phyloP scores from a whole-genome alignment of 169 alveolate genomes.

The Eimeria necatrix region DNA sequence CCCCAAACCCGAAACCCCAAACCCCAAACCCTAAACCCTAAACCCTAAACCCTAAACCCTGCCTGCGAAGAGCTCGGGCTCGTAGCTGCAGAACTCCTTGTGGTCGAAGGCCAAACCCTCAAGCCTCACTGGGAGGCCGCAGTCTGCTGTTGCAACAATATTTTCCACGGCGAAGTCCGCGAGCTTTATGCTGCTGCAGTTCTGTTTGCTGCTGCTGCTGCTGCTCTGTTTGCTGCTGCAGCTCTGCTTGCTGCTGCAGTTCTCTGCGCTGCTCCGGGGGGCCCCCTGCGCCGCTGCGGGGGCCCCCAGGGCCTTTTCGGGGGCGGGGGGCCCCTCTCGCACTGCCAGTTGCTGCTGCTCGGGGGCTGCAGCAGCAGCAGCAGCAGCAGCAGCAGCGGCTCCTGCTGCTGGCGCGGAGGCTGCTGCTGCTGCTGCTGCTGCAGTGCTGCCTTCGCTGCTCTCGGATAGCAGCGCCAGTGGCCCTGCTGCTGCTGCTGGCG shows the following conservation, averaged over 20 bases:
- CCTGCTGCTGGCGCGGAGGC: too few species aligned
- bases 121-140: constrained; percentile 97
- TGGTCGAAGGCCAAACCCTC: constrained; percentile 97
- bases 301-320: too few species aligned
- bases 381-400: too few species aligned
- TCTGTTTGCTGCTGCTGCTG: neutral
- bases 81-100: constrained; percentile 95
- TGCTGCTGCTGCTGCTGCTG: too few species aligned
- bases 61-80: constrained; percentile 99
- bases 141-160: constrained; percentile 98
- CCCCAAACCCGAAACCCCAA: too few species aligned
- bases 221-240: neutral
- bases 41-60: too few species aligned
- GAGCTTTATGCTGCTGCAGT: constrained; percentile 89
- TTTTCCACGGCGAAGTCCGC: constrained; percentile 97
- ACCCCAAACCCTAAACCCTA: too few species aligned
- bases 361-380: too few species aligned
- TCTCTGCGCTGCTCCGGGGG: neutral
- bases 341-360: too few species aligned
- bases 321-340: too few species aligned
- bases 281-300: neutral
- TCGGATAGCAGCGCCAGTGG: too few species aligned
- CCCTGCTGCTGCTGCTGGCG: neutral
- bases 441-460: too few species aligned
- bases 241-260: constrained; percentile 16